Base-by-base conservation (phyloP, 345 rosid genomes). In the Brassica incana region DNA sequence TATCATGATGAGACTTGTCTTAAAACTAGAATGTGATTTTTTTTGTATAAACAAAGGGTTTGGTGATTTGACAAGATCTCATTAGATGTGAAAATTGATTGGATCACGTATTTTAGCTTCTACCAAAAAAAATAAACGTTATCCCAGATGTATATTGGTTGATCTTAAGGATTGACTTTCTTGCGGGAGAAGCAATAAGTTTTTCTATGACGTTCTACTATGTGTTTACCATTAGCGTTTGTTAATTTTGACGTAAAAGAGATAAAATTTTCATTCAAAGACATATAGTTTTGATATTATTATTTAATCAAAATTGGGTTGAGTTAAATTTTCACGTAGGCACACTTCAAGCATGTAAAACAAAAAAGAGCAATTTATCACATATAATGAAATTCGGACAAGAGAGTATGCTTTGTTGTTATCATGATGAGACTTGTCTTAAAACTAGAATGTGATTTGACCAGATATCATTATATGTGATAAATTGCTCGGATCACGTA, bases 401-500 rank as follows among this genome's bases (percentile, higher is more conserved):
- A 70, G 12, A 52, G 76, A 71, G 71, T 4, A 77, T 0, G 67
- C 50, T 78, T 78, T 36, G 64, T 32, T 32, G 35, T 32, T 32
- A 32, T 32, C 35, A 32, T 32, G 35, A 65, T 65, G 77, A 56
- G 77, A 66, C 52, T 78, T 72, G 77, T 64, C 72, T 8, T 78
- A 56, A 18, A 30, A 73, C 18, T n/a, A 16, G 9, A 36, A 1
- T 67, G 35, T 73, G 3, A 10, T 25, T 43, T 18, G 82, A 79
- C 78, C 59, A 74, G 33, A 74, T 74, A 58, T 73, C 23, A 73
- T 73, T 67, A 43, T 59, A 59, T 73, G 64, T 66, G 4, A 65
- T 66, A 9, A 40, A 40, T 8, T 40, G 76, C 77, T 91, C 99
- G 48, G n/a, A 45, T 45, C 52, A 79, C 82, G 78, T 79, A 66